phyloP scores from a whole-genome alignment of 495 filamentous ascomycete genomes.

The Endocarpon pusillum region DNA sequence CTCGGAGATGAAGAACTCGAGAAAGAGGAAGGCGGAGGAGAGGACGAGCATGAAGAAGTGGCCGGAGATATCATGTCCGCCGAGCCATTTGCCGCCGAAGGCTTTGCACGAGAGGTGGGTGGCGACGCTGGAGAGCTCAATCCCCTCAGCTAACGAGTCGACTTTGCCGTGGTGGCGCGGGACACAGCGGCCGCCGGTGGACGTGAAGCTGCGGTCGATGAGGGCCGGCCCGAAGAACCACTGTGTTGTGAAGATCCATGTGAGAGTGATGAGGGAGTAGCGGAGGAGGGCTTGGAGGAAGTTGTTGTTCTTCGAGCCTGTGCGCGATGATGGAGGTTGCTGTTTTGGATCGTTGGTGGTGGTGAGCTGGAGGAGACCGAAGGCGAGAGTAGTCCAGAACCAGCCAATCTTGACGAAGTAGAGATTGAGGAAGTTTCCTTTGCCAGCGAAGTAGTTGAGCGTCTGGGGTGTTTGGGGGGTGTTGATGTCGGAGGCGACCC shows the following conservation, averaged over 20 bases:
- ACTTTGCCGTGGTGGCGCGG: slow-evolving; percentile 12
- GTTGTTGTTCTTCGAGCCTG: slow-evolving; percentile 1
- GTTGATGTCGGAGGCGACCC: slow-evolving; percentile 27
- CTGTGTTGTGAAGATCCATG: slow-evolving; percentile 73
- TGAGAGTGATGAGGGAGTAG: slow-evolving; percentile 52
- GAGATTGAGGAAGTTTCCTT: slow-evolving; percentile 76
- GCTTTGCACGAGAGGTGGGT: slow-evolving; percentile 71
- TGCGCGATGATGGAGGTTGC: slow-evolving; percentile 16
- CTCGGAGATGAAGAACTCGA: slow-evolving; percentile 47
- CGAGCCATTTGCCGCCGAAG: slow-evolving; percentile 65
- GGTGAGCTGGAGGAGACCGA: slow-evolving; percentile 38
- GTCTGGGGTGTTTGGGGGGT: slow-evolving; percentile 7
- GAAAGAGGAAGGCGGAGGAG: slow-evolving; percentile 64
- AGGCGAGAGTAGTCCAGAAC: slow-evolving; percentile 68
- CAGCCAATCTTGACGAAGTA: slow-evolving; percentile 91
- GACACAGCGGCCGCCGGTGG: slow-evolving; percentile 65
- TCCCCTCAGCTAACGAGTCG: slow-evolving; percentile 10
- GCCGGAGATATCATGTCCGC: slow-evolving; percentile 84
- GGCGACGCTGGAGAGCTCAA: slow-evolving; percentile 31
- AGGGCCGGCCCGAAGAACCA: slow-evolving; percentile 89
- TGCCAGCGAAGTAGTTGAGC: slow-evolving; percentile 78
- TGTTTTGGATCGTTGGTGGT: slow-evolving; percentile 38
- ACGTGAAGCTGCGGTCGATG: slow-evolving; percentile 67
- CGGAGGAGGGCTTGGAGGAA: slow-evolving; percentile 35
- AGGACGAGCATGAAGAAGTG: slow-evolving; percentile 88